Evolutionary conservation across 208 protist genomes (phyloP), one percentile per base, ranked within the genome.

Genomic region (Trypanosoma lewisi): DNA sequence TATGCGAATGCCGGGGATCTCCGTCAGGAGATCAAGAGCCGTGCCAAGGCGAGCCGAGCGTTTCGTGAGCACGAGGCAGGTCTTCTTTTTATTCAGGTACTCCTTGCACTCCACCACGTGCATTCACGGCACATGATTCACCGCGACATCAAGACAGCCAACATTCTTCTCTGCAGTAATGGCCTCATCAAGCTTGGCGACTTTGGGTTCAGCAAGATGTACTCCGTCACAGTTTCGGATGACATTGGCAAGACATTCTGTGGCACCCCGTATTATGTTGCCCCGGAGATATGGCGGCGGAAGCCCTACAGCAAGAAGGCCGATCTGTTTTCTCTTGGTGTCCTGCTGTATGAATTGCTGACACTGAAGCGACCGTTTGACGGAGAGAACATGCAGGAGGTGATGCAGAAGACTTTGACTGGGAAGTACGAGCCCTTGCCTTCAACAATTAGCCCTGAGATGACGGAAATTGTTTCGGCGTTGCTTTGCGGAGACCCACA

Each of bases 1-100:
- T 96, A 85, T 72, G 83, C 85, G 45, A 85, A 96, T 68, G 89
- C 86, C 0, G 89, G 89, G 21, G 89, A 96, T 60, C 75, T 96
- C 6, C 71, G 77, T 9, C 71, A 87, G 52, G 73, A 95, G 45
- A 91, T 95, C 42, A 87, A 86, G 69, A 78, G 57, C 36, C 78
- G 83, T 8, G 69, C 70, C 7, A 65, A 77, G 30, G 57, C 65
- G 14, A 68, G 52, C 7, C 27, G 56, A 17, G 56, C 69, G 16
- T 93, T 92, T 51, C 51, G 66, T 23, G 83, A 95, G 59, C 81
- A 91, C 52, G 89, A 95, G 39, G 78, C 78, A 0, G 75, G 78
- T 9, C 58, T 90, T 47, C 44, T 87, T 2, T 93, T 95, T 63
- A 61, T 89, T 9, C 89, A 95, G 70, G 63, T 95, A 42, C 33